These are phyloP conservation scores for Wickerhamomyces canadensis DNA, from an alignment of 805 yeast species.

Conservation along the genomic window DNA sequence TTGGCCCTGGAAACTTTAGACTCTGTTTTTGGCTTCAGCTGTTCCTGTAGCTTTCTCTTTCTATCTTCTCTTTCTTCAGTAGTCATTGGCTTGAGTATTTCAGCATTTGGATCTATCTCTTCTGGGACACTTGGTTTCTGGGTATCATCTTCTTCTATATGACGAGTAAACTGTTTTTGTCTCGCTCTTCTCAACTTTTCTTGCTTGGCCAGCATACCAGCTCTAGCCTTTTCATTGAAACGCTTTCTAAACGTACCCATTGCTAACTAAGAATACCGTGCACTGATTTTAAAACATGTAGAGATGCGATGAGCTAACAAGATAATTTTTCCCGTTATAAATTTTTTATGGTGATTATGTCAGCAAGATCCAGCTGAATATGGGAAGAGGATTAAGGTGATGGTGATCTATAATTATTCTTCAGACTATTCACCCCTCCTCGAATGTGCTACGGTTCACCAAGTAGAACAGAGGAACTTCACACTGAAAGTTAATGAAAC, in stretches of 20 bases:
- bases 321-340: too few relatives aligned
- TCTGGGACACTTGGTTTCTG: constrained; percentile 18
- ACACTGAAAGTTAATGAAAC: too few relatives aligned
- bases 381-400: too few relatives aligned
- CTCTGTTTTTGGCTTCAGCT: constrained; percentile 56
- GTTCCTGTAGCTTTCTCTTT: constrained; percentile 58
- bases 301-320: too few relatives aligned
- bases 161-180: constrained; percentile 60
- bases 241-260: constrained; percentile 84
- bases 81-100: constrained; percentile 55
- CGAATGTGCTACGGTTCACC: too few relatives aligned
- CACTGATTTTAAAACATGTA: too few relatives aligned
- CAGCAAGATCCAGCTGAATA: too few relatives aligned
- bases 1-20: constrained; percentile 66
- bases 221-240: constrained; percentile 79
- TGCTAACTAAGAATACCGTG: too few relatives aligned
- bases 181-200: constrained; percentile 61
- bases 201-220: constrained; percentile 80
- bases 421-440: too few relatives aligned
- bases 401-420: too few relatives aligned
- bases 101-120: constrained; percentile 50
- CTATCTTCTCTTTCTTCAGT: constrained; percentile 57
- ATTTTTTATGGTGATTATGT: too few relatives aligned
- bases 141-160: constrained; percentile 38
- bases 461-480: too few relatives aligned